Percentiles rank a stretch among this genome's conserved stretches.
Conservation (phyloP, 73 alveolate species). For the Paramecium caudatum region DNA sequence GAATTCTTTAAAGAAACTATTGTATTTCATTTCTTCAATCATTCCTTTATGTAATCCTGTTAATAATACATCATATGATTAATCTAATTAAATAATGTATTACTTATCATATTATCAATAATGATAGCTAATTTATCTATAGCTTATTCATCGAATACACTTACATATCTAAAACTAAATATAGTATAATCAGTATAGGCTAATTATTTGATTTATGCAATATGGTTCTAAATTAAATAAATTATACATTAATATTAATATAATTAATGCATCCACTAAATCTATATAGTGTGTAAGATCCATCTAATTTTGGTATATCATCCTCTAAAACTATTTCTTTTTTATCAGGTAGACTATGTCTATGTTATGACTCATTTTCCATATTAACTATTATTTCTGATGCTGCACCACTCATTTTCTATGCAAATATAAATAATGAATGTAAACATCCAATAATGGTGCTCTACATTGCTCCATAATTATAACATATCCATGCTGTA, state of each 20-base stretch:
- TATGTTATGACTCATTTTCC: background rate
- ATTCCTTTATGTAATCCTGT: conserved; percentile 57
- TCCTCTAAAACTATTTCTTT: conserved; percentile 21
- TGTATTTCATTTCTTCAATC: conserved; percentile 56
- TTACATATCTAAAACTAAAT: conserved; percentile 57
- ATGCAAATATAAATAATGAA: conserved; percentile 44
- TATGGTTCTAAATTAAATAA: conserved; percentile 1
- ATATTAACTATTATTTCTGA: conserved; percentile 60
- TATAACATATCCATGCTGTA: conserved; percentile 12
- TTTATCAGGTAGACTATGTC: background rate
- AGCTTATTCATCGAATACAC: conserved; percentile 61
- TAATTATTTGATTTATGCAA: background rate
- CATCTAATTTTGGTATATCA: conserved; percentile 49
- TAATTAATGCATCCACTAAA: conserved; percentile 54
- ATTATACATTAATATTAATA: conserved; percentile 58
- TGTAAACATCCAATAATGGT: conserved; percentile 44
- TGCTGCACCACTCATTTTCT: conserved; percentile 64
- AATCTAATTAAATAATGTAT: background rate
- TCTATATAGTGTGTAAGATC: conserved; percentile 41
- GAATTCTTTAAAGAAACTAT: conserved; percentile 31
- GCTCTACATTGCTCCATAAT: conserved; percentile 56
- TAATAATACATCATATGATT: background rate
- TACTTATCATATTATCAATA: conserved; percentile 20
- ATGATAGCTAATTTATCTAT: conserved; percentile 56
- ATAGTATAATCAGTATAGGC: conserved; percentile 21